A percentile compares a stretch with the other conserved stretches of the same genome.
These are phyloP conservation scores for Zymoseptoria tritici DNA, from an alignment of 2,329 filamentous ascomycete genomes.

Conservation along the genomic window DNA sequence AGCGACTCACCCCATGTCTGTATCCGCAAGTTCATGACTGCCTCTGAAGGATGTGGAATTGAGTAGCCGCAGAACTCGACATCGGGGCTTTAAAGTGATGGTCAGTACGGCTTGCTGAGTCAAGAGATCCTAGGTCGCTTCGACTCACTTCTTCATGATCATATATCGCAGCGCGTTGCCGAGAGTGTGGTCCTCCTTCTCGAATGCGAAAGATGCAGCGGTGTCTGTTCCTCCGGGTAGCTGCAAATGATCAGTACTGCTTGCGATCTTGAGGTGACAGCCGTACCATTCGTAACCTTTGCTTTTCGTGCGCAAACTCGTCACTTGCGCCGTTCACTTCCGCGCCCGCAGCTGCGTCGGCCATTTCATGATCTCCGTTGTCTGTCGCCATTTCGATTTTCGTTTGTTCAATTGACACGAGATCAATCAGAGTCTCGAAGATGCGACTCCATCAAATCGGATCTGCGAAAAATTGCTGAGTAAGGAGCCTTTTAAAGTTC, in stretches of 20 bases:
- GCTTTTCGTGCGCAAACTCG: conserved; percentile 32
- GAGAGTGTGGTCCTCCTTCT: conserved; percentile 87
- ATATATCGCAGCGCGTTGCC: conserved; percentile 91
- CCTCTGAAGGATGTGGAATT: conserved; percentile 91
- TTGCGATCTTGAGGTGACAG: neutral
- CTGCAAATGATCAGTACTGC: conserved; percentile 40
- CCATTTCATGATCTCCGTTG: conserved; percentile 31
- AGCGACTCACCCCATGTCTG: conserved; percentile 74
- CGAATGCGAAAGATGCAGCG: conserved; percentile 90
- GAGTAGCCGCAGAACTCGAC: conserved; percentile 98
- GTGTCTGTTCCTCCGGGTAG: conserved; percentile 75
- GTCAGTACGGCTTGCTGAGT: neutral
- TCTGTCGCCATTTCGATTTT: conserved; percentile 15
- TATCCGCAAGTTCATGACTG: conserved; percentile 94
- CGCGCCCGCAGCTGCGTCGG: conserved; percentile 35
- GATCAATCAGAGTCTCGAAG: neutral
- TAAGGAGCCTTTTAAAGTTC: conserved; percentile 8
- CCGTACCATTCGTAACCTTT: conserved; percentile 38
- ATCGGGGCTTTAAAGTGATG: conserved; percentile 57
- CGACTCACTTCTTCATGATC: conserved; percentile 91
- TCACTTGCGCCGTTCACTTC: conserved; percentile 33
- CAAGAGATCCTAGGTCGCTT: neutral
- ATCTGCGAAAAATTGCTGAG: conserved; percentile 7
- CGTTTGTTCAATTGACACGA: neutral
- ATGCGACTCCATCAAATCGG: neutral